Evolutionary conservation across 2,329 filamentous ascomycete species (phyloP), one percentile per base, ranked within the genome.

Genomic region (Sclerotinia subarctica): DNA sequence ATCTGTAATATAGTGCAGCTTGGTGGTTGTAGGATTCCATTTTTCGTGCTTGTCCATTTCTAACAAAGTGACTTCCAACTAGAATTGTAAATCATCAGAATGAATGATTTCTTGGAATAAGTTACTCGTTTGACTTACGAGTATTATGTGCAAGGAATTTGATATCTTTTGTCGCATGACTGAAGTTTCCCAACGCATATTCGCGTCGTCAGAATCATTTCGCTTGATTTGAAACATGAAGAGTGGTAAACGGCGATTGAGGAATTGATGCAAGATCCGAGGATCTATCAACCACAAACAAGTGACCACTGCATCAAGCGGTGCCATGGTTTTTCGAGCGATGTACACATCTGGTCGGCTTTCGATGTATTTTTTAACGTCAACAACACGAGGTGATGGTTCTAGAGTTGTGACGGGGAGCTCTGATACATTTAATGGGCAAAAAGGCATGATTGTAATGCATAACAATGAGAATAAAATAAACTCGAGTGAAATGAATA

Each of bases 211-310:
- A 15, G 7, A 1, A 13, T 29, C 8, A 26, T 2, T 32, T 10
- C 44, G 6, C 26, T 42, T n/a, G 10, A 32, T 21, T 29, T 38
- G 35, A 6, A 49, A 66, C 15, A 51, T 10, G 15, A 59, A 66
- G 0, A 51, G 21, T 6, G 64, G 17, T 8, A 58, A 38, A 49
- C 44, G 53, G 5, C 29, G 64, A 47, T 66, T 66, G 26, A 66
- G 44, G 10, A 66, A 66, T 59, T 66, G 64, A 17, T 49, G 52
- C 24, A 66, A 17, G 17, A 21, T 35, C 4, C 53, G 52, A 2
- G 64, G 64, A 49, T 66, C 19, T 29, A 51, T 21, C 13, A 26
- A 13, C 64, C 64, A 66, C 5, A 66, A 7, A 59, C 44, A 66
- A 49, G 53, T 66, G 5, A 66, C 59, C 7, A 21, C 21, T 11